Evolutionary conservation across 768 basidiomycete genomes (phyloP).

Genomic region (Favolaschia claudopus): DNA sequence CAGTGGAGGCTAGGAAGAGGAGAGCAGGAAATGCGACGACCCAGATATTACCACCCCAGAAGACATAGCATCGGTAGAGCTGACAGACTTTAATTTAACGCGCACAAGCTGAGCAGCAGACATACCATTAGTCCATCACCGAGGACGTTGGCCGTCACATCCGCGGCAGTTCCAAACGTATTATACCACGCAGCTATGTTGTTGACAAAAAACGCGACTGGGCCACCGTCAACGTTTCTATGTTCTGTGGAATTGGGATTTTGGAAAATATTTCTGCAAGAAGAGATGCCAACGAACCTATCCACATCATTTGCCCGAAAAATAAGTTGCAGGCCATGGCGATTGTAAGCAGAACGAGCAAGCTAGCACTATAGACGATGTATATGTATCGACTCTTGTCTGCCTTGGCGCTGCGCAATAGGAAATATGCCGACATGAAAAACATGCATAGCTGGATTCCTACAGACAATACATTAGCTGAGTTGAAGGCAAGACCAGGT

Average conservation of each 20-base stretch:
- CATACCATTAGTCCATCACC: slow-evolving; percentile 42
- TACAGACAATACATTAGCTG: not conserved
- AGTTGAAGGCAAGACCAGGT: not conserved
- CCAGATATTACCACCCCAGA: slow-evolving; percentile 30
- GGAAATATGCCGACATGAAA: slow-evolving; percentile 1
- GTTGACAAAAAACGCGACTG: slow-evolving; percentile 36
- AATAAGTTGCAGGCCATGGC: slow-evolving; percentile 1
- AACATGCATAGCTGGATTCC: slow-evolving; percentile 6
- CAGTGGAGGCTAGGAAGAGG: slow-evolving; percentile 20
- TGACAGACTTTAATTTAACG: not conserved
- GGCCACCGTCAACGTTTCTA: slow-evolving; percentile 38
- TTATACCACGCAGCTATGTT: slow-evolving; percentile 40
- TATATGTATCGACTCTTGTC: not conserved
- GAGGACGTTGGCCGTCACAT: slow-evolving; percentile 38
- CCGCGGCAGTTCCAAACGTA: slow-evolving; percentile 37
- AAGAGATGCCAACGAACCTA: no score
- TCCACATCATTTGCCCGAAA: not conserved
- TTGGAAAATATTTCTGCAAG: no score
- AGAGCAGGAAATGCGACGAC: slow-evolving; percentile 23
- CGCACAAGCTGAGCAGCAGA: not conserved
- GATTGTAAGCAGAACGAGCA: not conserved
- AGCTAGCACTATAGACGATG: not conserved
- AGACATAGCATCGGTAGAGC: slow-evolving; percentile 43
- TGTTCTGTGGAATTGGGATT: no score
- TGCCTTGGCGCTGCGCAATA: not conserved